Conservation (phyloP, 2,329 filamentous ascomycete species). For the Acrodontium crateriforme region DNA sequence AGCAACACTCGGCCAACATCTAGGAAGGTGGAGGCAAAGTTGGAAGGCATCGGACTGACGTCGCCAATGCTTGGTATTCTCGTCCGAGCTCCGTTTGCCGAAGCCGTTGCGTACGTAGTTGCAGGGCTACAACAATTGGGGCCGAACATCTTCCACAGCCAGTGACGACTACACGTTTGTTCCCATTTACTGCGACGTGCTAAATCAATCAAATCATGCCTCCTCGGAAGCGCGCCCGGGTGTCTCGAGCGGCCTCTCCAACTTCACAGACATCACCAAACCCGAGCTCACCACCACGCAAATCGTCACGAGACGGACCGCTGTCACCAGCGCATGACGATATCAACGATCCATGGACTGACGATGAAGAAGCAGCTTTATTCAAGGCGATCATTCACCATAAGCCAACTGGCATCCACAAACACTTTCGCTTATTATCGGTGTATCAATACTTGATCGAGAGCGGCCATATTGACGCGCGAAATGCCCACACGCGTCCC, state of each 20-base stretch:
- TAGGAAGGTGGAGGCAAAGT: too few relatives aligned
- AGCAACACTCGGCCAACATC: too few relatives aligned
- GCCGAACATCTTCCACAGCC: too few relatives aligned
- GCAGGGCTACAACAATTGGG: too few relatives aligned
- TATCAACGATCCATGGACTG: conserved; percentile 71
- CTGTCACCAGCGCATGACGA: too few relatives aligned
- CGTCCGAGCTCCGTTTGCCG: too few relatives aligned
- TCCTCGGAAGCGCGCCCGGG: conserved; percentile 53
- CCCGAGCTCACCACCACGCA: conserved; percentile 19
- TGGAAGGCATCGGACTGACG: too few relatives aligned
- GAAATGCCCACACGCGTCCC: conserved; percentile 59
- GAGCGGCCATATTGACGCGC: conserved; percentile 22
- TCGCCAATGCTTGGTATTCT: too few relatives aligned
- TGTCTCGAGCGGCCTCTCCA: conserved; percentile 37
- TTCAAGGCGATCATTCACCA: conserved; percentile 87
- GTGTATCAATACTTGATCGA: conserved; percentile 35
- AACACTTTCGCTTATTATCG: conserved; percentile 82
- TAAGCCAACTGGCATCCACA: conserved; percentile 96
- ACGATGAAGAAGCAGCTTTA: conserved; percentile 84
- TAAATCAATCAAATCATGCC: conserved; percentile 47
- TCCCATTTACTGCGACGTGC: too few relatives aligned
- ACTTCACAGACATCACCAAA: conserved; percentile 33
- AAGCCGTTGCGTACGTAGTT: too few relatives aligned
- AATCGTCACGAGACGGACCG: too few relatives aligned
- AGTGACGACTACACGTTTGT: too few relatives aligned